A percentile compares a stretch with the other conserved stretches of the same genome.
These are phyloP conservation scores for Backusella luteola DNA, from an alignment of 192 early-diverging fungal species.

Conservation along the genomic window DNA sequence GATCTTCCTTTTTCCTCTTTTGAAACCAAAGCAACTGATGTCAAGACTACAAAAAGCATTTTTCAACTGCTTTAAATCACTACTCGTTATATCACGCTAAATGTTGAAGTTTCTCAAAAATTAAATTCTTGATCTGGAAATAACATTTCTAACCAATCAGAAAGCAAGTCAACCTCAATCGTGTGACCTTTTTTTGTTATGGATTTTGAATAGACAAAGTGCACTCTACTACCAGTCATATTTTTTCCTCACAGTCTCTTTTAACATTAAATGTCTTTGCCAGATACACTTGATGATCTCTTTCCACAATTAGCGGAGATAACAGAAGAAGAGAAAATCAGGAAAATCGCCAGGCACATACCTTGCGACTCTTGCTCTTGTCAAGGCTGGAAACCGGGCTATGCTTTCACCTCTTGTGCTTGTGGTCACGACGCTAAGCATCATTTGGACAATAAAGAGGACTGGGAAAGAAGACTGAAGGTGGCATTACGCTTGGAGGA, in stretches of 20 bases:
- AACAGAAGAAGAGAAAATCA: constrained; percentile 10
- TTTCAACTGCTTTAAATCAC: no score
- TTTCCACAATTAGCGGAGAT: constrained; percentile 15
- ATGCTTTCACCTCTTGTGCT: constrained; percentile 27
- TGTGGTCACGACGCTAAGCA: constrained; percentile 46
- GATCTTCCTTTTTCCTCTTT: no score
- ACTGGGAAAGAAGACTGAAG: constrained; percentile 44
- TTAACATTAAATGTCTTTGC: not conserved
- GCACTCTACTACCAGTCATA: not conserved
- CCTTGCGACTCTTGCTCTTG: constrained; percentile 48
- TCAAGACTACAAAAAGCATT: no score
- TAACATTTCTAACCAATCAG: no score
- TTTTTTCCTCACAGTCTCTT: not conserved
- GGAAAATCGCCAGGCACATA: constrained; percentile 37
- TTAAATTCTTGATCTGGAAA: no score
- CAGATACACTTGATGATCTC: constrained; percentile 1
- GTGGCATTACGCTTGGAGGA: constrained; percentile 52
- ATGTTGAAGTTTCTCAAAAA: no score
- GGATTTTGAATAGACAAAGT: no score
- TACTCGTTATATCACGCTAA: no score
- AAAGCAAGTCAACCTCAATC: no score
- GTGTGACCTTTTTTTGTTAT: no score
- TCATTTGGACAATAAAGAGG: constrained; percentile 48
- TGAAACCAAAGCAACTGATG: no score
- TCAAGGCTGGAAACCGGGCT: constrained; percentile 46